Evolutionary conservation across 2,329 filamentous ascomycete genomes (phyloP).

Genomic region (Gnomoniopsis smithogilvyi): DNA sequence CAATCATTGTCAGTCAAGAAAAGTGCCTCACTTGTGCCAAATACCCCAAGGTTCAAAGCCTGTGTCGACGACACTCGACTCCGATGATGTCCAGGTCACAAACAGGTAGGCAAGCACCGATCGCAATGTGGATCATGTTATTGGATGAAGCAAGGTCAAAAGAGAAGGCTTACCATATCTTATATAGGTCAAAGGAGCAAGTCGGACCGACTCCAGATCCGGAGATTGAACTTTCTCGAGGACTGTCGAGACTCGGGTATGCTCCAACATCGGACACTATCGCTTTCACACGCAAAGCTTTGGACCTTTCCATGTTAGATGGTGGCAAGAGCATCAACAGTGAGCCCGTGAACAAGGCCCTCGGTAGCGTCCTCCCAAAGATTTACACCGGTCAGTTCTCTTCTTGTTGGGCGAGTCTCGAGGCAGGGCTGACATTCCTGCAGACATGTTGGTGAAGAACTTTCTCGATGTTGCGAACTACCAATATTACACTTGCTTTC

Average conservation of each 20-base stretch:
- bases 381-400: slow-evolving; percentile 30
- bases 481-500: slow-evolving; percentile 44
- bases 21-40: slow-evolving; percentile 44
- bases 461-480: slow-evolving; percentile 42
- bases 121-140: not conserved
- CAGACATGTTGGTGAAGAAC: slow-evolving; percentile 43
- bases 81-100: not conserved
- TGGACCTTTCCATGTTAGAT: not conserved
- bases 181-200: slow-evolving; percentile 18
- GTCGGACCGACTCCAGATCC: slow-evolving; percentile 1
- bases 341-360: slow-evolving; percentile 29
- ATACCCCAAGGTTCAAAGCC: slow-evolving; percentile 32
- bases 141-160: not conserved
- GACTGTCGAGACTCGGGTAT: slow-evolving; percentile 3
- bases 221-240: not conserved
- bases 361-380: slow-evolving; percentile 31
- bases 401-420: not conserved
- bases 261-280: not conserved
- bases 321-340: slow-evolving; percentile 14
- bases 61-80: not conserved
- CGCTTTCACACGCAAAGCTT: not conserved
- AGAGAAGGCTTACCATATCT: not conserved
- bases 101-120: not conserved
- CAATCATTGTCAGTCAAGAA: slow-evolving; percentile 44
- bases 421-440: not conserved